Evolutionary conservation across 2,329 filamentous ascomycete genomes (phyloP).

Genomic region (Colletotrichum australisinense): DNA sequence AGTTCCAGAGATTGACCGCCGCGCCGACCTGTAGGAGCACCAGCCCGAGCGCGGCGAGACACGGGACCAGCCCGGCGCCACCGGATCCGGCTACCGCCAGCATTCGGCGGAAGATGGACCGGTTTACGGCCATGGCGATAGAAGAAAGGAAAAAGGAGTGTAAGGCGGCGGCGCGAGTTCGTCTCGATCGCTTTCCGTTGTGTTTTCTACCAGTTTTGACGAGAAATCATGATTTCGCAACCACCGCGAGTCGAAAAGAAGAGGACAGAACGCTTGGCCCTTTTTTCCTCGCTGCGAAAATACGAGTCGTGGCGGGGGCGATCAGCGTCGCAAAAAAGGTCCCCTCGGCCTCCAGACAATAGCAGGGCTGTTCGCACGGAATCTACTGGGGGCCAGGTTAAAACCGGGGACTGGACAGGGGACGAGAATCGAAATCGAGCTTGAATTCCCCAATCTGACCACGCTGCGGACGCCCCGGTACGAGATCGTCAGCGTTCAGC

Average conservation of each 20-base stretch:
- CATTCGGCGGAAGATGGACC: conserved; percentile 17
- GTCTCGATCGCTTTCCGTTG: background rate
- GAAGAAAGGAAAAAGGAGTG: background rate
- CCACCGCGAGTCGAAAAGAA: background rate
- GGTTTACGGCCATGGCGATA: background rate
- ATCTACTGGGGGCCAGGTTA: conserved; percentile 1
- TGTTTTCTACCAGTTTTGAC: background rate
- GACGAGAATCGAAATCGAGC: background rate
- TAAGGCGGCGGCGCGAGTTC: background rate
- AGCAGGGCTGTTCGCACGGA: conserved; percentile 8
- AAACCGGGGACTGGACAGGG: background rate
- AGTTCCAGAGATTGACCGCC: conserved; percentile 44
- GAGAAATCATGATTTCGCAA: conserved; percentile 18
- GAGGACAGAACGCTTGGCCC: background rate
- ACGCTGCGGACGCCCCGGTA: background rate
- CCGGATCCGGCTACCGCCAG: conserved; percentile 22
- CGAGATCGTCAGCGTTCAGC: background rate
- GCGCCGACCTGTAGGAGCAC: conserved; percentile 47
- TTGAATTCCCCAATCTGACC: background rate
- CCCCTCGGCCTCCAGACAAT: background rate
- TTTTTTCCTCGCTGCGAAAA: background rate
- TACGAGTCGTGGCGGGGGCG: conserved; percentile 21
- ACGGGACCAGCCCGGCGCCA: conserved; percentile 29
- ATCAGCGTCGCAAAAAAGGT: conserved; percentile 1
- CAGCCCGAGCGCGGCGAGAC: conserved; percentile 45